Evolutionary conservation across 2,329 filamentous ascomycete species (phyloP), one percentile per base, ranked within the genome.

Genomic region (Teratosphaeriaceae sp.): DNA sequence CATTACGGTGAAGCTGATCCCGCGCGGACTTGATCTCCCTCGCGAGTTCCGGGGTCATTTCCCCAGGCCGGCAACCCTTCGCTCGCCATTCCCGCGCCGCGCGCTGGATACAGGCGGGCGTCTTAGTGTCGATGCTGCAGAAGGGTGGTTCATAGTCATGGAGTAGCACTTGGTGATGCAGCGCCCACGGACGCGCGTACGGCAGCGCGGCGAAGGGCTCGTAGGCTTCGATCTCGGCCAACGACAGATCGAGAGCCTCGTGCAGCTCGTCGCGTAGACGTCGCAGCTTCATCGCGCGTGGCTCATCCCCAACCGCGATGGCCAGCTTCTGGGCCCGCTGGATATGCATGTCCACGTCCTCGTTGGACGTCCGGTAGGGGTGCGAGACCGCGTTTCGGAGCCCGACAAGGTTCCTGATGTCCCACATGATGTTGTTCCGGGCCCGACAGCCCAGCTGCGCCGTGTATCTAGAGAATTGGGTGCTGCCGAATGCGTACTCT

Each of bases 191-290:
- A 12, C 11, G 3, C 20, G 35, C n/a, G 11, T 26, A 5, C 12
- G 35, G 35, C 5, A 38, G 35, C 19, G 19, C 9, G 4, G 35
- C 35, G 5, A 23, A 20, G 22, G 20, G 4, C 35, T 23, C 35
- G 7, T 23, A 23, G 18, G 8, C 19, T 15, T 23, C 12, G 20
- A 38, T 23, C 22, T 38, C 35, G 12, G 19, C 35, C 4, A 23
- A 20, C 9, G n/a, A 3, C 4, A n/a, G 8, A 3, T 13, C 8
- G 7, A n/a, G 20, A 13, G 19, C 19, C 4, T 13, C 7, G 11
- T 38, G 35, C 5, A 38, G n/a, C n/a, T 38, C 35, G 22, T 38
- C 35, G 12, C 35, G 35, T 23, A 38, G 35, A 16, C 4, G 4
- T 7, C 35, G 19, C 8, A 38, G 11, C 20, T 38, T 23, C 4